Conservation (phyloP, 2,329 filamentous ascomycete species). For the Dothidotthia symphoricarpi region DNA sequence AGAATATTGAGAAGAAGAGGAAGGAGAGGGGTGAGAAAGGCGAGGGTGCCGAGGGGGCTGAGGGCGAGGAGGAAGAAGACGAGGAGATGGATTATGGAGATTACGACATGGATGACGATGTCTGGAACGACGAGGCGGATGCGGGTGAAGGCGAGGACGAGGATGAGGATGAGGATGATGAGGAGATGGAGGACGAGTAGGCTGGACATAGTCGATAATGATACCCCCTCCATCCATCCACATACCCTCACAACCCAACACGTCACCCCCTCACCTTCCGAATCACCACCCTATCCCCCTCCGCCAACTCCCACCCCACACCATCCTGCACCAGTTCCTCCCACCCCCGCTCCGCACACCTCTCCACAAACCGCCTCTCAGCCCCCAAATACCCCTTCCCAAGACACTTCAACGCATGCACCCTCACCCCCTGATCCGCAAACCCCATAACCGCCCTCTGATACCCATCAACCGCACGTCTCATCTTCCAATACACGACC, state of each 20-base stretch:
- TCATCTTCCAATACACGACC: conserved; percentile 70
- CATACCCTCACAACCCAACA: neutral
- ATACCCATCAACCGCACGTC: conserved; percentile 74
- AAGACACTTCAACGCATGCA: conserved; percentile 81
- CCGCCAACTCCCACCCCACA: conserved; percentile 80
- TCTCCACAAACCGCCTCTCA: conserved; percentile 67
- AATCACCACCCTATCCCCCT: conserved; percentile 71
- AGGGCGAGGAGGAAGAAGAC: conserved; percentile 48
- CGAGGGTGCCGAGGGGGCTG: conserved; percentile 47
- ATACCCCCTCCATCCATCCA: conserved; percentile 30
- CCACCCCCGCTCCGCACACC: conserved; percentile 69
- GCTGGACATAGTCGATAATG: conserved; percentile 18
- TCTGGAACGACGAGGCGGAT: conserved; percentile 53
- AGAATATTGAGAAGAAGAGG: conserved; percentile 85
- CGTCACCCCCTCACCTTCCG: conserved; percentile 54
- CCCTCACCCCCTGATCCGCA: conserved; percentile 70
- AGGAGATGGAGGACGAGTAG: conserved; percentile 48
- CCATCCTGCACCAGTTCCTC: conserved; percentile 66
- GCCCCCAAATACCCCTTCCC: conserved; percentile 77
- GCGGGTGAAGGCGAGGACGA: conserved; percentile 50
- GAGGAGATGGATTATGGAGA: conserved; percentile 50
- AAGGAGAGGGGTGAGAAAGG: conserved; percentile 54
- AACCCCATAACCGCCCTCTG: conserved; percentile 76
- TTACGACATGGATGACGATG: conserved; percentile 52
- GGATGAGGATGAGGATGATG: conserved; percentile 50